A percentile compares a stretch with the other conserved stretches of the same genome.
These are phyloP conservation scores for Acorus calamus DNA, from an alignment of 106 monocot genomes.

Conservation along the genomic window DNA sequence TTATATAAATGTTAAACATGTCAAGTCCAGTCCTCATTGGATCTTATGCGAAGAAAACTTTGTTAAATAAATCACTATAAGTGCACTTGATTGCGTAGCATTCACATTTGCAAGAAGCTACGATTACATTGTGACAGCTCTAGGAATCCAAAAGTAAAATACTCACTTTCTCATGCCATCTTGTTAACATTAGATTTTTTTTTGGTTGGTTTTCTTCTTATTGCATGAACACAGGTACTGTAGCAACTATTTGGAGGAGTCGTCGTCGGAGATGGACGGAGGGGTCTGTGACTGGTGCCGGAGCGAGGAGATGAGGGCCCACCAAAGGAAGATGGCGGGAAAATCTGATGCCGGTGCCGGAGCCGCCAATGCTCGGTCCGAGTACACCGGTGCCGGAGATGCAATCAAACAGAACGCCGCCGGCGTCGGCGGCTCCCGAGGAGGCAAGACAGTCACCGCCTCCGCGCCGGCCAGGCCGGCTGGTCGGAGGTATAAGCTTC, in stretches of 20 bases:
- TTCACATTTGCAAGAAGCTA: too few relatives aligned
- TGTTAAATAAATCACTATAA: too few relatives aligned
- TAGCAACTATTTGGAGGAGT: slow-evolving; percentile 25
- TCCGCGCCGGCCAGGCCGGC: slow-evolving; percentile 12
- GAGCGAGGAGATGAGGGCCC: slow-evolving; percentile 12
- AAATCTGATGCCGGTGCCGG: neutral
- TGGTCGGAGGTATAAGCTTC: slow-evolving; percentile 18
- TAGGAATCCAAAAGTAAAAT: too few relatives aligned
- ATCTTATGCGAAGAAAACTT: too few relatives aligned
- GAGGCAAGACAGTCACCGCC: neutral
- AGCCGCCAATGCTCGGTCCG: too few relatives aligned
- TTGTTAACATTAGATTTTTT: too few relatives aligned
- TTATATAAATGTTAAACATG: too few relatives aligned
- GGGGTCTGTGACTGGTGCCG: slow-evolving; percentile 30
- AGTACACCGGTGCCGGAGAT: neutral
- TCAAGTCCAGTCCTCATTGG: too few relatives aligned
- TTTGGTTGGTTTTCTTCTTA: too few relatives aligned
- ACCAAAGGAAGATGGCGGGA: slow-evolving; percentile 2
- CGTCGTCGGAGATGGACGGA: slow-evolving; percentile 2
- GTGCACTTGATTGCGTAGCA: too few relatives aligned
- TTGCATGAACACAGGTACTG: slow-evolving; percentile 14
- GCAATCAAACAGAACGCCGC: slow-evolving; percentile 5
- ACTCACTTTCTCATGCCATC: too few relatives aligned
- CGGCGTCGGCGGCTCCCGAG: slow-evolving; percentile 6
- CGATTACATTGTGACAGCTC: too few relatives aligned